A percentile compares a stretch with the other conserved stretches of the same genome.
phyloP scores from a whole-genome alignment of 2,329 filamentous ascomycete genomes.

The Daldinia sp. region DNA sequence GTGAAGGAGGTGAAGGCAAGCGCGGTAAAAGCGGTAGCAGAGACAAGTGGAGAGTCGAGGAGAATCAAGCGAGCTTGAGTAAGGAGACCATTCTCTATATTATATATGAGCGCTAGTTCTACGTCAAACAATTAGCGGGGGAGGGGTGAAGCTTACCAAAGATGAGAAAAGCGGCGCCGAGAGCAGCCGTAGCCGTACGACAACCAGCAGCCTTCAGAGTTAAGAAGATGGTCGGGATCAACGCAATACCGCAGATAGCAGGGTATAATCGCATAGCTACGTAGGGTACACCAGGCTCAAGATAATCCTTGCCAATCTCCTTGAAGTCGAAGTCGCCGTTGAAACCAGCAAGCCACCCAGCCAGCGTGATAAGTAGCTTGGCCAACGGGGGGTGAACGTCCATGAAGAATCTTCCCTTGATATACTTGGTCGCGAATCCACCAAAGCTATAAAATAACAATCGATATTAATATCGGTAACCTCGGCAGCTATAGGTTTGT shows the following conservation, averaged over 20 bases:
- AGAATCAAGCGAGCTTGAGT: conserved; percentile 96
- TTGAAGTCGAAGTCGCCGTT: conserved; percentile 98
- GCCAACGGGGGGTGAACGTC: conserved; percentile 98
- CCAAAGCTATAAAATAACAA: conserved; percentile 76
- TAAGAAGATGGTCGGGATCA: conserved; percentile 92
- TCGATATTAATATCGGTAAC: conserved; percentile 5
- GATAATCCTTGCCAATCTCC: conserved; percentile 98
- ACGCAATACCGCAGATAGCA: conserved; percentile 84
- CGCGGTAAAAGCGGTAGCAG: conserved; percentile 90
- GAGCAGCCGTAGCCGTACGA: conserved; percentile 80
- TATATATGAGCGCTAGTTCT: conserved; percentile 8
- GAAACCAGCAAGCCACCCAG: conserved; percentile 94
- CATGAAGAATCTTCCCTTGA: conserved; percentile 99
- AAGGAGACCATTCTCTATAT: conserved; percentile 87
- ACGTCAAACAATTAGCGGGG: conserved; percentile 23
- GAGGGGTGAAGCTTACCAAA: conserved; percentile 74
- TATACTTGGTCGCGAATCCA: conserved; percentile 98
- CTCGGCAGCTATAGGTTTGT: conserved; percentile 4
- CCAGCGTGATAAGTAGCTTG: conserved; percentile 94
- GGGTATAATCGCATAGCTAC: conserved; percentile 97
- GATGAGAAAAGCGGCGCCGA: conserved; percentile 87
- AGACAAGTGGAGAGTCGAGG: conserved; percentile 92
- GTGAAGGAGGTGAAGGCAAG: conserved; percentile 92
- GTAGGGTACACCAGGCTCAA: conserved; percentile 94
- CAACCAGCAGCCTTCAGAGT: conserved; percentile 92